Conservation (phyloP, 768 basidiomycete species). For the Boletus rubroflammeus region DNA sequence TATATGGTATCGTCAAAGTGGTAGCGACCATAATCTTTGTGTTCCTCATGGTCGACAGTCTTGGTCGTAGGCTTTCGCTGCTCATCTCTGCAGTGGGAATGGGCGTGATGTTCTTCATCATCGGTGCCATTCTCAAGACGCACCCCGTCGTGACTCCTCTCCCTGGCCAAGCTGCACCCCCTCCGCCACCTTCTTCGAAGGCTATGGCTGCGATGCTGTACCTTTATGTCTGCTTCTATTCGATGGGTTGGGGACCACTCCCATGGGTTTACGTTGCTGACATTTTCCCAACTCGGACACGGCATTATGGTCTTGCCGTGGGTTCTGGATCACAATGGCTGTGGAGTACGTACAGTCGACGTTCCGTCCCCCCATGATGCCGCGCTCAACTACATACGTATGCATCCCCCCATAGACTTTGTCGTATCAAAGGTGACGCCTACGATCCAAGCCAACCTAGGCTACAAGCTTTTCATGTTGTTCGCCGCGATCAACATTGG, state of each 20-base stretch:
- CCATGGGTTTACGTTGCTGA: slow-evolving; percentile 72
- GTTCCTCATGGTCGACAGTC: slow-evolving; percentile 60
- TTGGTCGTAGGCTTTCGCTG: slow-evolving; percentile 68
- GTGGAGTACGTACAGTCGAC: slow-evolving; percentile 50
- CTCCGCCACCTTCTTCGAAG: slow-evolving; percentile 51
- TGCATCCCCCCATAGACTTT: slow-evolving; percentile 45
- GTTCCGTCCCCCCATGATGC: background rate
- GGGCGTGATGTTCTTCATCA: slow-evolving; percentile 77
- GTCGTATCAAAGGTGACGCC: slow-evolving; percentile 72
- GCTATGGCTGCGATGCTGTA: slow-evolving; percentile 88
- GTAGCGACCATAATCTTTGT: slow-evolving; percentile 65
- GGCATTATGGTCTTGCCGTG: slow-evolving; percentile 74
- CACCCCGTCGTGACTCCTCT: slow-evolving; percentile 50
- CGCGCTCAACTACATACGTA: background rate
- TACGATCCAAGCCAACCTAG: slow-evolving; percentile 53
- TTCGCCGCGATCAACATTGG: slow-evolving; percentile 72
- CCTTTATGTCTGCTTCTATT: slow-evolving; percentile 85
- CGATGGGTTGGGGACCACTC: slow-evolving; percentile 80
- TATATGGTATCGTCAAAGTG: slow-evolving; percentile 67
- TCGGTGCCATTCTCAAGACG: slow-evolving; percentile 80
- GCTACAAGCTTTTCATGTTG: slow-evolving; percentile 75
- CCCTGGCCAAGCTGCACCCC: slow-evolving; percentile 36
- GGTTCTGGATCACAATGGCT: slow-evolving; percentile 83
- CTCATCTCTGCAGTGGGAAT: slow-evolving; percentile 76
- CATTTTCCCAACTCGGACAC: slow-evolving; percentile 82